A percentile compares a stretch with the other conserved stretches of the same genome.
These are phyloP conservation scores for Trichophyton verrucosum DNA, from an alignment of 2,329 filamentous ascomycete species.

Conservation along the genomic window DNA sequence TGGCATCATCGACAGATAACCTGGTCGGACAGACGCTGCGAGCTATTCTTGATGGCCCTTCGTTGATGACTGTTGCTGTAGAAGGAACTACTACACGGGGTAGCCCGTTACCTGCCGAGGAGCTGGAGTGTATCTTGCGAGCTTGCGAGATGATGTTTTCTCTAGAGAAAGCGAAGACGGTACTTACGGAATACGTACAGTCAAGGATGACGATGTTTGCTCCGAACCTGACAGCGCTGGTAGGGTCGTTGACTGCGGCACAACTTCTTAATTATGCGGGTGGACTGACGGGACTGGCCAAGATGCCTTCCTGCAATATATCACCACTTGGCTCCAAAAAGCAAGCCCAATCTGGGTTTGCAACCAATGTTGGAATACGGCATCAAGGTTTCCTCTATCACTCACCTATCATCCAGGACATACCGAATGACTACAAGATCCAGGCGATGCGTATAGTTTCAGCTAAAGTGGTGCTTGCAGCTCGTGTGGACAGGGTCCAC, in stretches of 20 bases:
- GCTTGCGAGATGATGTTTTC: conserved; percentile 83
- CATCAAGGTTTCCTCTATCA: conserved; percentile 91
- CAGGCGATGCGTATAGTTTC: conserved; percentile 93
- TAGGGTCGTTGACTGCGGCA: conserved; percentile 85
- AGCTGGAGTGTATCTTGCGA: conserved; percentile 59
- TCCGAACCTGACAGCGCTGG: conserved; percentile 78
- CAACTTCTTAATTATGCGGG: conserved; percentile 93
- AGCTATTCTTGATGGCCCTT: conserved; percentile 73
- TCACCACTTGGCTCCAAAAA: conserved; percentile 84
- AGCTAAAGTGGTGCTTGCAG: conserved; percentile 86
- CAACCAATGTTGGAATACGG: conserved; percentile 80
- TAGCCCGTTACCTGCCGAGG: conserved; percentile 58
- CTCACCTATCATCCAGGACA: conserved; percentile 73
- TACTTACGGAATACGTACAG: conserved; percentile 84
- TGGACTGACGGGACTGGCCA: conserved; percentile 74
- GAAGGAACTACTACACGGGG: conserved; percentile 87
- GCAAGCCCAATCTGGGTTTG: conserved; percentile 65
- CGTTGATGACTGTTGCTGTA: conserved; percentile 88
- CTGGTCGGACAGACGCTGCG: conserved; percentile 62
- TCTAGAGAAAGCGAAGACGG: conserved; percentile 74
- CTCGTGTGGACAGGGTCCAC: conserved; percentile 77
- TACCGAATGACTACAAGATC: conserved; percentile 75
- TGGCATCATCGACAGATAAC: conserved; percentile 68
- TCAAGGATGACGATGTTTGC: conserved; percentile 95
- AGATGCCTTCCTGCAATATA: conserved; percentile 87